These are phyloP conservation scores for Westerdykella ornata DNA, from an alignment of 2,329 filamentous ascomycete species.

Conservation along the genomic window DNA sequence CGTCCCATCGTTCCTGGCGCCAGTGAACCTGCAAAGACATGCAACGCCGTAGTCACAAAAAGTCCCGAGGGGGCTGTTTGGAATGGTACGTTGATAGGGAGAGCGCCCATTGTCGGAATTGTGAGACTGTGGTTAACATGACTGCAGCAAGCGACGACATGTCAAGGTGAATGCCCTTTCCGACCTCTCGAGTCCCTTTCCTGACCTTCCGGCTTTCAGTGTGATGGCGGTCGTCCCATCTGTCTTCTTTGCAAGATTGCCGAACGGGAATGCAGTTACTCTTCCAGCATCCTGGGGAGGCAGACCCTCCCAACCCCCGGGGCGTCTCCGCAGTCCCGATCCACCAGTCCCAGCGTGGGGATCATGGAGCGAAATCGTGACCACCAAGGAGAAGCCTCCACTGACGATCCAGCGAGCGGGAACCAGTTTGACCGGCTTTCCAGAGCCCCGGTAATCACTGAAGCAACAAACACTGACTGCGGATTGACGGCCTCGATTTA, in stretches of 20 bases:
- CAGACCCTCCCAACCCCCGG: too few relatives aligned
- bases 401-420: too few relatives aligned
- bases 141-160: slow-evolving; percentile 14
- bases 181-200: neutral
- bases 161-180: slow-evolving; percentile 9
- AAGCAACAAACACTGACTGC: too few relatives aligned
- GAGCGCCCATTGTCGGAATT: neutral
- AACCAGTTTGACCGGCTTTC: neutral
- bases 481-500: neutral
- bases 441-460: neutral
- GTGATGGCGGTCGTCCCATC: slow-evolving; percentile 15
- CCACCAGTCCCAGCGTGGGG: too few relatives aligned
- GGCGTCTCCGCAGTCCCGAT: too few relatives aligned
- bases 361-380: too few relatives aligned
- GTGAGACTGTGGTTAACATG: neutral
- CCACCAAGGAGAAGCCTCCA: too few relatives aligned
- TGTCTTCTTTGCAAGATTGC: slow-evolving; percentile 16
- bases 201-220: slow-evolving; percentile 6
- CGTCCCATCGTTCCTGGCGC: too few relatives aligned
- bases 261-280: slow-evolving; percentile 9
- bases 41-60: slow-evolving; percentile 20
- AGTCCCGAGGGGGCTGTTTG: slow-evolving; percentile 14
- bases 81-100: slow-evolving; percentile 13
- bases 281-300: too few relatives aligned
- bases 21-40: slow-evolving; percentile 2